phyloP scores from a whole-genome alignment of 2,329 filamentous ascomycete species.

The Phialophora expanda region DNA sequence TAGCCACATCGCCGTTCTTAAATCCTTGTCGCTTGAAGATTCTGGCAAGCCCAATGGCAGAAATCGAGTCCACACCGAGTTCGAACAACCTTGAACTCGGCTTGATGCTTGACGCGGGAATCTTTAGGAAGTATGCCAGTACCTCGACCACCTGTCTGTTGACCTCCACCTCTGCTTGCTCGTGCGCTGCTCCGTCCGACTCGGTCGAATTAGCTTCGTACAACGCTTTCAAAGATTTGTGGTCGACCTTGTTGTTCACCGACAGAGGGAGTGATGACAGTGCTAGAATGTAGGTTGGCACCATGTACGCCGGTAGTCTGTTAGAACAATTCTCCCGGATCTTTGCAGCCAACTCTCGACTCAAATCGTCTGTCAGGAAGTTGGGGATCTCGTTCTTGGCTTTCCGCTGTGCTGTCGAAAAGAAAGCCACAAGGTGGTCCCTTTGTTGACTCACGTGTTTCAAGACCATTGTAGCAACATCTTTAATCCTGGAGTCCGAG shows the following conservation, averaged over 20 bases:
- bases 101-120: slow-evolving; percentile 53
- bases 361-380: slow-evolving; percentile 48
- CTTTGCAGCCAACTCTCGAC: slow-evolving; percentile 50
- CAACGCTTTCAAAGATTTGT: slow-evolving; percentile 68
- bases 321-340: slow-evolving; percentile 69
- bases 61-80: slow-evolving; percentile 86
- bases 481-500: slow-evolving; percentile 62
- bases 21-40: slow-evolving; percentile 69
- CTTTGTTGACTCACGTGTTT: slow-evolving; percentile 75
- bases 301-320: slow-evolving; percentile 82
- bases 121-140: slow-evolving; percentile 50
- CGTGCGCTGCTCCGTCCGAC: slow-evolving; percentile 62
- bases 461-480: slow-evolving; percentile 77
- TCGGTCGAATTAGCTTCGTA: slow-evolving; percentile 63
- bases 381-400: slow-evolving; percentile 31
- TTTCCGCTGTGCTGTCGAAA: slow-evolving; percentile 47
- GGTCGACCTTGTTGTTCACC: slow-evolving; percentile 86
- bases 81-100: slow-evolving; percentile 76
- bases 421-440: slow-evolving; percentile 81
- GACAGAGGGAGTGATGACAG: slow-evolving; percentile 77
- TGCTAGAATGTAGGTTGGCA: slow-evolving; percentile 80
- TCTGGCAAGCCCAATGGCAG: slow-evolving; percentile 72
- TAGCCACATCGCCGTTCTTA: slow-evolving; percentile 63
- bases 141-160: slow-evolving; percentile 59
- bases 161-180: slow-evolving; percentile 55